Evolutionary conservation across 1,139 yeast genomes (phyloP), one percentile per base, ranked within the genome.

Genomic region (Magnusiomyces suaveolens): DNA sequence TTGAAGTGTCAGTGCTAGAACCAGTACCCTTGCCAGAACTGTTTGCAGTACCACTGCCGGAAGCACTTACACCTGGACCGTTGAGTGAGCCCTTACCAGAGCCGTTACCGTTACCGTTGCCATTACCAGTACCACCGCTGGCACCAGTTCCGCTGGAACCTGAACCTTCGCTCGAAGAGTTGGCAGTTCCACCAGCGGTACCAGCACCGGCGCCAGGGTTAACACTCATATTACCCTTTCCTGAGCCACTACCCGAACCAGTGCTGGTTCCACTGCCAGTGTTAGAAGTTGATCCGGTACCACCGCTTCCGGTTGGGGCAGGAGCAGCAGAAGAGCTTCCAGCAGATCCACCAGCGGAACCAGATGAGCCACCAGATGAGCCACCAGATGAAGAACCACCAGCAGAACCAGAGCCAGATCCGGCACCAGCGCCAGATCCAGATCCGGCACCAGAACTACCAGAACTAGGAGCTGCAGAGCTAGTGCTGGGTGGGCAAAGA

Each of bases 301-400:
- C 48, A 18, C 24, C 20, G 24, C 12, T 29, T 3, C 48, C 39
- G 21, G 20, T n/a, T 26, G 36, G 24, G 24, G 48, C 16, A 6
- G 36, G 39, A 46, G 39, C 10, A 29, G 48, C 48, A 46, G 48
- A 18, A 21, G 38, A 24, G 20, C 39, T 26, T 3, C 25, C 39
- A 16, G 29, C 24, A 46, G 48, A 29, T 29, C 39, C 48, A n/a
- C n/a, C 24, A 29, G 20, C 39, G 29, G 48, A 16, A 16, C 24
- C 33, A 26, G 48, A 38, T 10, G 36, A 32, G n/a, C 36, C 36
- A 29, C 36, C 25, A 3, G 20, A 18, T 12, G 47, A 21, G 25
- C 47, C 47, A n/a, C n/a, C n/a, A n/a, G n/a, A n/a, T n/a, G n/a
- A n/a, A 21, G 47, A 21, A 24, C 29, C 47, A 44, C 29, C 47